These are phyloP conservation scores for Choiromyces venosus DNA, from an alignment of 495 filamentous ascomycete genomes.

Conservation along the genomic window DNA sequence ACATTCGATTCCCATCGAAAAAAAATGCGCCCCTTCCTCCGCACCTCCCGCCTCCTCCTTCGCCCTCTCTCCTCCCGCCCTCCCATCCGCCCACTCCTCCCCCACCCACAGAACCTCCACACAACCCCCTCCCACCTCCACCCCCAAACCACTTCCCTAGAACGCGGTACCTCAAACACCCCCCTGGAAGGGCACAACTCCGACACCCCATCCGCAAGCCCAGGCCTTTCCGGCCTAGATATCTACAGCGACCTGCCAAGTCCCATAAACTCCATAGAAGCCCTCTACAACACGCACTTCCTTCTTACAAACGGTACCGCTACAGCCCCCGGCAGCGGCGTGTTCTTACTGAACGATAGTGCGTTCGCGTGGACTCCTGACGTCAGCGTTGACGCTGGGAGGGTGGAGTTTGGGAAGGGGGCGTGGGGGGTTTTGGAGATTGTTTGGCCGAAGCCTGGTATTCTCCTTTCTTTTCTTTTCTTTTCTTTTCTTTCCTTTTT, in stretches of 20 bases:
- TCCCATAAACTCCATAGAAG: constrained; percentile 77
- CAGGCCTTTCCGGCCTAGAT: constrained; percentile 51
- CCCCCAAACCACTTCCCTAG: neutral
- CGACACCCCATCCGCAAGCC: neutral
- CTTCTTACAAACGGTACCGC: constrained; percentile 69
- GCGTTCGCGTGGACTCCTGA: constrained; percentile 77
- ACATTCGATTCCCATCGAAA: constrained; percentile 20
- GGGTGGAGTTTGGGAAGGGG: constrained; percentile 67
- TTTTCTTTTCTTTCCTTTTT: constrained; percentile 15
- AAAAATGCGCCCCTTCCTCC: constrained; percentile 15
- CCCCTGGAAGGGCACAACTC: neutral
- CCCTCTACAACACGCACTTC: constrained; percentile 71
- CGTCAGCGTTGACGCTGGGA: constrained; percentile 60
- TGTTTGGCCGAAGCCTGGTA: constrained; percentile 89
- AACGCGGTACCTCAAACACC: constrained; percentile 9
- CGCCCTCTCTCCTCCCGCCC: constrained; percentile 10
- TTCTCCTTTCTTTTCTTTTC: constrained; percentile 13
- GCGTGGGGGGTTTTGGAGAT: constrained; percentile 71
- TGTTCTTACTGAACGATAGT: constrained; percentile 75
- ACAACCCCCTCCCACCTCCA: neutral
- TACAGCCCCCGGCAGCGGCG: constrained; percentile 59
- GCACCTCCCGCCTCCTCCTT: constrained; percentile 12
- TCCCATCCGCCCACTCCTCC: constrained; percentile 16
- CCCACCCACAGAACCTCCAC: constrained; percentile 4
- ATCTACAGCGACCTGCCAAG: constrained; percentile 69